Percentiles rank a stretch among this genome's conserved stretches.
Evolutionary conservation across 2,329 filamentous ascomycete genomes (phyloP).

Genomic region (Trichothecium roseum): DNA sequence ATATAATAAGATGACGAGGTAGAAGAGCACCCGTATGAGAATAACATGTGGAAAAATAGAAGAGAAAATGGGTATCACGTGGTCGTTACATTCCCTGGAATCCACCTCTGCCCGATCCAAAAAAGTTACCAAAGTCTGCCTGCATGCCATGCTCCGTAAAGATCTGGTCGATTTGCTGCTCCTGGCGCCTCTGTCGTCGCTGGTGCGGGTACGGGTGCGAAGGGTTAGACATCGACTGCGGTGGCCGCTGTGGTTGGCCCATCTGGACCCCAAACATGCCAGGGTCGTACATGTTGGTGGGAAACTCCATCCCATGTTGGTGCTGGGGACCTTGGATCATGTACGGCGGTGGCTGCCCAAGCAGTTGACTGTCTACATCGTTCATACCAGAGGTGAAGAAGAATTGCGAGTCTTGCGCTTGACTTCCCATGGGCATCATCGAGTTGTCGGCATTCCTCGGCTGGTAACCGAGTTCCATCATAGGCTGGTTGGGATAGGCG

Average conservation of each 20-base stretch:
- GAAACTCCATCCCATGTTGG: slow-evolving; percentile 30
- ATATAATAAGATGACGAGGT: neutral
- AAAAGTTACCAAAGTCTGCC: slow-evolving; percentile 35
- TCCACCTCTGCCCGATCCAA: slow-evolving; percentile 30
- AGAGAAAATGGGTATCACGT: slow-evolving; percentile 26
- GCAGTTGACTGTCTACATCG: slow-evolving; percentile 63
- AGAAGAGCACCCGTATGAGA: neutral
- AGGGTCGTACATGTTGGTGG: slow-evolving; percentile 32
- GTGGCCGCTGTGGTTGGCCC: slow-evolving; percentile 8
- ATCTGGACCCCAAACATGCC: slow-evolving; percentile 29
- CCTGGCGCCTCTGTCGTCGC: slow-evolving; percentile 15
- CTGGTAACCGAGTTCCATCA: slow-evolving; percentile 46
- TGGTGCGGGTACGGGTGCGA: neutral
- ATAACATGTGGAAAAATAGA: slow-evolving; percentile 1
- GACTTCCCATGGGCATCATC: slow-evolving; percentile 12
- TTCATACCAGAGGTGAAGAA: slow-evolving; percentile 45
- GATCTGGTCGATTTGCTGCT: slow-evolving; percentile 37
- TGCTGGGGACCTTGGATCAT: slow-evolving; percentile 44
- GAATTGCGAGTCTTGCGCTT: slow-evolving; percentile 29
- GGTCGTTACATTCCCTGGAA: slow-evolving; percentile 30
- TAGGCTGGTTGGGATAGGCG: slow-evolving; percentile 67
- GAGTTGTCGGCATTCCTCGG: slow-evolving; percentile 17
- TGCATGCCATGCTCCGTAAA: slow-evolving; percentile 35
- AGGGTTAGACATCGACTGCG: slow-evolving; percentile 3
- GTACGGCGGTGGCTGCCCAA: slow-evolving; percentile 62